phyloP scores from a whole-genome alignment of 768 basidiomycete genomes.

The Russula dissimulans region DNA sequence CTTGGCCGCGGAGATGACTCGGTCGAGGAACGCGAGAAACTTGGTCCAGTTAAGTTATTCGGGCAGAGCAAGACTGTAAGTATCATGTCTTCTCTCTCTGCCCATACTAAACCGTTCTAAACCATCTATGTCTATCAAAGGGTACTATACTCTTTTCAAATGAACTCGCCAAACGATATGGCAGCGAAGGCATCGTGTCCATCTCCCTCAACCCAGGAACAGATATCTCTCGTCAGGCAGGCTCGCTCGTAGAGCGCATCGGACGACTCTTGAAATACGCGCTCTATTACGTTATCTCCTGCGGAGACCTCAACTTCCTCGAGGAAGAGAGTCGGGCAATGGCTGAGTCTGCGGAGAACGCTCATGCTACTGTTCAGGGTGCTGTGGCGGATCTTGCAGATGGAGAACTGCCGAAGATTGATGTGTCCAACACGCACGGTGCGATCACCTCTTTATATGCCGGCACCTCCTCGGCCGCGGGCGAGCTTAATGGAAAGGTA shows the following conservation, averaged over 20 bases:
- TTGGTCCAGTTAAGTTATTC: not conserved
- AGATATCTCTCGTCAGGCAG: not conserved
- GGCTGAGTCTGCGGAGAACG: too few relatives aligned
- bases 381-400: not conserved
- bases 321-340: not conserved
- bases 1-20: not conserved
- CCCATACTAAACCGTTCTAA: not conserved
- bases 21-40: not conserved
- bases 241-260: not conserved
- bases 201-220: conserved; percentile 8
- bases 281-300: not conserved
- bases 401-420: not conserved
- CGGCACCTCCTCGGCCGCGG: not conserved
- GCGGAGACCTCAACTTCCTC: not conserved
- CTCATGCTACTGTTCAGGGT: too few relatives aligned
- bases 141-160: conserved; percentile 23
- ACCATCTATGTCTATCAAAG: conserved; percentile 5
- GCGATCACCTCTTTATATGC: not conserved
- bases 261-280: not conserved
- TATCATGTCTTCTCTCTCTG: not conserved
- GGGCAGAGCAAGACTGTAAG: conserved; percentile 13
- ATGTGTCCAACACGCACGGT: not conserved
- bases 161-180: conserved; percentile 23
- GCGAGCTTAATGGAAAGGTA: not conserved
- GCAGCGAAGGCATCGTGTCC: conserved; percentile 21